These are phyloP conservation scores for Cystofilobasidium macerans DNA, from an alignment of 768 basidiomycete species.

Conservation along the genomic window DNA sequence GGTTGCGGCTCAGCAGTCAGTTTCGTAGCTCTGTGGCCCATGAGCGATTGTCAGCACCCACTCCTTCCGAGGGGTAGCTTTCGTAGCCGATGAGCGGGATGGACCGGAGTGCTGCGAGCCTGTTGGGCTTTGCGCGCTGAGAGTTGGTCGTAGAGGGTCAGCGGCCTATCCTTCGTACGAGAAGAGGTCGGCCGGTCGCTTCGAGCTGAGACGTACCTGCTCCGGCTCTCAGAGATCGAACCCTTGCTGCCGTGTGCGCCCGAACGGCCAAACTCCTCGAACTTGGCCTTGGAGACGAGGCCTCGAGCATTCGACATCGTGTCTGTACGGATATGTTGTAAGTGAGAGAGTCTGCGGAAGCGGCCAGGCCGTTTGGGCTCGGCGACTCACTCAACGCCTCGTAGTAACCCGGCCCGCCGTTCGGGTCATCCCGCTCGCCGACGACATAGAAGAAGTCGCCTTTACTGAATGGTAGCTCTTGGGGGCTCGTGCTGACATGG, in stretches of 20 bases:
- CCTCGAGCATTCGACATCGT: constrained; percentile 42
- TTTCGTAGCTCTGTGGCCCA: background rate
- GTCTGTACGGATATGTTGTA: no score
- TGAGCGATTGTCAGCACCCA: background rate
- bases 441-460: constrained; percentile 98
- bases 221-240: background rate
- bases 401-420: constrained; percentile 53
- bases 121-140: background rate
- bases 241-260: constrained; percentile 7
- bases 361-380: no score
- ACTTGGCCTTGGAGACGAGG: constrained; percentile 71
- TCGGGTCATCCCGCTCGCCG: constrained; percentile 44
- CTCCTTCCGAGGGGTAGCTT: background rate
- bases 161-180: no score
- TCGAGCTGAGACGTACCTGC: background rate
- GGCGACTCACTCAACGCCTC: constrained; percentile 61
- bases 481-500: constrained; percentile 60
- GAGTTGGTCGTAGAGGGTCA: background rate
- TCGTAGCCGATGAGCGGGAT: background rate
- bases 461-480: constrained; percentile 77
- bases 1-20: background rate
- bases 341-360: no score
- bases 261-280: constrained; percentile 78
- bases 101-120: background rate
- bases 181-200: background rate